Base-by-base conservation (phyloP, 2,329 filamentous ascomycete genomes). In the Pseudocercospora pini-densiflorae region DNA sequence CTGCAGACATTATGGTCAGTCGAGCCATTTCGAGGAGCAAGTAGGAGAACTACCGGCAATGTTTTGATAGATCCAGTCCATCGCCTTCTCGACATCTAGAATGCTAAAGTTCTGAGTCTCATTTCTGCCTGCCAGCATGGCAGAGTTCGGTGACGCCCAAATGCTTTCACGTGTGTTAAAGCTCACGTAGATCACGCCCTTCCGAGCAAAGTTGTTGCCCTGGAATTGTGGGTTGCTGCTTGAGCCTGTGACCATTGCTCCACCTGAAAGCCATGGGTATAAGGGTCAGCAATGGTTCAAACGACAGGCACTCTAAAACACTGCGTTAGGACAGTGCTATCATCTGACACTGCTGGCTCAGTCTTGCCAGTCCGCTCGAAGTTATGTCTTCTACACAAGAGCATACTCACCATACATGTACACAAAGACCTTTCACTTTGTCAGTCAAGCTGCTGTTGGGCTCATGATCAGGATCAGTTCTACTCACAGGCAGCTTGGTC, bases 141-240 rank as follows among this genome's bases (percentile, higher is more conserved):
- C 16, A 5, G 61, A 59, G 53, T 63, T 63, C n/a, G 61, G 53
- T 4, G 51, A 58, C 3, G 61, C 61, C 33, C 40, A 59, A 16
- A 63, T 31, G 23, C 53, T 59, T 43, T 63, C 61, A 12, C 61
- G 51, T 14, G 53, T 63, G 16, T 63, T 63, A 24, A 59, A 53
- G 14, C 36, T 63, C 6, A 63, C 61, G 47, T 49, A 63, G 21
- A 63, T 27, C 3, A 63, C 61, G n/a, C 53, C 61, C 9, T 63
- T 59, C 10, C 61, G 51, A 8, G 61, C 61, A n/a, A 63, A 63
- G 19, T 63, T 63, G 4, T 55, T 63, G 7, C 61, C 53, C 40
- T 80, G 78, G 1, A 78, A 54, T 14, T 68, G 69, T 8, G 65
- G 51, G 19, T 71, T 70, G 51, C 61, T 66, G 65, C 64, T 69